phyloP scores from a whole-genome alignment of 2,329 filamentous ascomycete species.

The Stachybotrys elegans region DNA sequence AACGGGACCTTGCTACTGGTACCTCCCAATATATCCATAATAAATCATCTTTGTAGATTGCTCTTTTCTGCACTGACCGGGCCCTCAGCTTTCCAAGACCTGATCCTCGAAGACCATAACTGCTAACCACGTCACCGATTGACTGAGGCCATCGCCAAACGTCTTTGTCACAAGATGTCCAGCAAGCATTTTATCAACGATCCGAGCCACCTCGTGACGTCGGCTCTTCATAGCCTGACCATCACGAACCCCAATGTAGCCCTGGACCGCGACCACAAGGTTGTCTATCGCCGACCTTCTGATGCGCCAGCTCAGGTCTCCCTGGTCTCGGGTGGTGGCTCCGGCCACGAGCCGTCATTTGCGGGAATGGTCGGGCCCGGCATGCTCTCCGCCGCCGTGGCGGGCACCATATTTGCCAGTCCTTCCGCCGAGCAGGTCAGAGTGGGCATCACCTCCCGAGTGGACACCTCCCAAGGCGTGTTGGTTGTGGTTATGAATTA shows the following conservation, averaged over 20 bases:
- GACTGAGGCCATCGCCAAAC: no score
- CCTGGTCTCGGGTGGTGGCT: conserved; percentile 82
- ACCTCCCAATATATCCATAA: no score
- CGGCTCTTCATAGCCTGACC: conserved; percentile 72
- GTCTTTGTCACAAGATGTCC: no score
- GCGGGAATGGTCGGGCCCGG: conserved; percentile 79
- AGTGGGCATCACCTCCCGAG: conserved; percentile 65
- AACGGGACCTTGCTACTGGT: no score
- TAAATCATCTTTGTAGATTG: no score
- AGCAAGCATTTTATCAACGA: conserved; percentile 88
- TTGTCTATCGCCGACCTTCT: conserved; percentile 67
- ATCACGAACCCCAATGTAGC: conserved; percentile 79
- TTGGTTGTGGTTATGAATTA: conserved; percentile 96
- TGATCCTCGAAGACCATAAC: no score
- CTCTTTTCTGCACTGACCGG: no score
- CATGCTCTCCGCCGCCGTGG: conserved; percentile 74
- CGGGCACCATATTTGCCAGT: conserved; percentile 82
- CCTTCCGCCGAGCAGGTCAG: conserved; percentile 80
- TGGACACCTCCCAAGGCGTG: conserved; percentile 68
- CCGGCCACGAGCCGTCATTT: conserved; percentile 87
- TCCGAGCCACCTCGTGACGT: conserved; percentile 69
- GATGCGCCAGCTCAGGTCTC: conserved; percentile 60
- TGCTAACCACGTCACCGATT: no score
- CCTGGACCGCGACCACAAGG: conserved; percentile 75
- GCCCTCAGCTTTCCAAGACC: no score